Evolutionary conservation across 805 yeast species (phyloP), one percentile per base, ranked within the genome.

Genomic region (Yamadazyma ubonensis): DNA sequence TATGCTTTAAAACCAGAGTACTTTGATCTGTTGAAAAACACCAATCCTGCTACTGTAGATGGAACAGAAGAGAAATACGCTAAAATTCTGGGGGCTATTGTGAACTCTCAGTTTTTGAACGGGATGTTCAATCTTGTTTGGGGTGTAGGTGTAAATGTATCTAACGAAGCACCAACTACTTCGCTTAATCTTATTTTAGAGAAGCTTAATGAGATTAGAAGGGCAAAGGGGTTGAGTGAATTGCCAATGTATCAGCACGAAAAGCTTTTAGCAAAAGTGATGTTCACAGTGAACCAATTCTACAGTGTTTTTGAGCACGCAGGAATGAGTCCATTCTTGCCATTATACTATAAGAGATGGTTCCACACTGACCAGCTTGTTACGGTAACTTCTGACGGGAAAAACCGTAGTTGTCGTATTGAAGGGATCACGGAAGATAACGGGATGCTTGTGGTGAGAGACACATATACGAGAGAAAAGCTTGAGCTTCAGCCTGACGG

Each of bases 401-500:
- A 59, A 8, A 67, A 67, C 2, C 38, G 50, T 9, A 67, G 72
- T 36, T 93, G 95, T 6, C 71, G 65, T 29, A 79, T 93, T 35
- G 64, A 71, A 29, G 99, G 99, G 1, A 90, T 93, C 32, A 82
- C 95, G 0, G 67, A 71, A 2, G 96, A 89, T 40, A 85, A 82
- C 61, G 99, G 99, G 0, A 67, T 90, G 65, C 64, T 93, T 42
- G 61, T 81, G 10, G 99, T 86, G 2, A 81, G 78, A 44, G 96
- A 86, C 47, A 58, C 81, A 6, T 75, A 75, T 36, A 78, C 82
- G 1, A 86, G 87, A 0, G 71, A 67, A 29, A 65, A 54, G 4
- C 81, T 74, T 48, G 83, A 87, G 50, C 65, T 93, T 33, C 97
- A 90, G 59, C 98, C 99, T 0, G 99, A 93, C 61, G 99, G 99